Percentiles rank a stretch among this genome's conserved stretches.
phyloP scores from a whole-genome alignment of 176 grass and related monocot genomes.

The Alloteropsis semialata region DNA sequence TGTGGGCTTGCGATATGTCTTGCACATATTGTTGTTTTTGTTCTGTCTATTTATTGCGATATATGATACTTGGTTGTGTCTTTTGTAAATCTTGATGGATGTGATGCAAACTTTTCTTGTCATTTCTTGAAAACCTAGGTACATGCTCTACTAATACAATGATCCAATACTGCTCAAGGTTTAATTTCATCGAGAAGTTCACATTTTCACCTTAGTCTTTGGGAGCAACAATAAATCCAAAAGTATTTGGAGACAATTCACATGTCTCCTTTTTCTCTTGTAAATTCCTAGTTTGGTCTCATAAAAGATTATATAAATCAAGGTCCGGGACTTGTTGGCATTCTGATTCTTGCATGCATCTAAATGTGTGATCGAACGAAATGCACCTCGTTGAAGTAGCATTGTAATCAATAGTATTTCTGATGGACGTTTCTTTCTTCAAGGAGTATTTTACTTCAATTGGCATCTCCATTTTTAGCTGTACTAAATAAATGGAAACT shows the following conservation, averaged over 20 bases:
- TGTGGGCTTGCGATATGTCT: background rate
- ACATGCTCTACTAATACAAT: background rate
- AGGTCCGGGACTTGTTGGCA: background rate
- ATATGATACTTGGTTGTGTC: background rate
- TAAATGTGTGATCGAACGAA: background rate
- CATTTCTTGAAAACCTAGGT: background rate
- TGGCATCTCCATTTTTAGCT: background rate
- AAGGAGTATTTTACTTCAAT: conserved; percentile 7
- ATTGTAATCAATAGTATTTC: background rate
- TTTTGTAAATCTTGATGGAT: background rate
- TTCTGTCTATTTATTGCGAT: background rate
- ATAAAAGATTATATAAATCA: background rate
- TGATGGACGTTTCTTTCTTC: background rate
- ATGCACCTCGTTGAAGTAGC: background rate
- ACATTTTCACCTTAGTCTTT: background rate
- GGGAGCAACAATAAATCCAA: background rate
- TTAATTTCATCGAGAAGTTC: background rate
- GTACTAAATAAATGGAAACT: conserved; percentile 22
- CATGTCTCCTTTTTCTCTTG: background rate
- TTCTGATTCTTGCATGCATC: background rate
- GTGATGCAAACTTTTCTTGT: background rate
- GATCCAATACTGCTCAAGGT: background rate
- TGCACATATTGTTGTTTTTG: background rate
- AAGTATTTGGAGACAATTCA: background rate
- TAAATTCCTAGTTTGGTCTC: background rate